Evolutionary conservation across 768 basidiomycete genomes (phyloP).

Genomic region (Suillus subaureus): DNA sequence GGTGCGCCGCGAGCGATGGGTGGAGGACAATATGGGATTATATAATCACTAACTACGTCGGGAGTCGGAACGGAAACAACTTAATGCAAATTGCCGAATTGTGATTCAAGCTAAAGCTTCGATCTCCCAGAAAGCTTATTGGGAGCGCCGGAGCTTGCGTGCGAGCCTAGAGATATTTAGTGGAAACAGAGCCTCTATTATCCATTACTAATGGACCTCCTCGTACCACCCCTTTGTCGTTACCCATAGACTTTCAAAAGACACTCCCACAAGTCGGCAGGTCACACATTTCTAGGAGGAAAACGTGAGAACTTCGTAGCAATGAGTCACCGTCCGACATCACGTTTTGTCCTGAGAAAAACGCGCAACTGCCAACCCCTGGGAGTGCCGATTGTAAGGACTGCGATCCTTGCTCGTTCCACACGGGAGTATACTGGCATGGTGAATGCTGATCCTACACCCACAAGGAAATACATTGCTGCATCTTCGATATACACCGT

Average conservation of each 20-base stretch:
- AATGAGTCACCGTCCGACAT: background rate
- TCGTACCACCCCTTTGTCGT: background rate
- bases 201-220: background rate
- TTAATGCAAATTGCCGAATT: background rate
- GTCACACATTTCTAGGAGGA: background rate
- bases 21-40: background rate
- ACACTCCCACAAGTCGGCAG: background rate
- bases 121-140: background rate
- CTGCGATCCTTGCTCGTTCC: background rate
- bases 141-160: background rate
- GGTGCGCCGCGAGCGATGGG: slow-evolving; percentile 21
- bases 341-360: background rate
- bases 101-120: background rate
- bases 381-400: background rate
- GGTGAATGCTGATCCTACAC: background rate
- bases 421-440: background rate
- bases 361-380: background rate
- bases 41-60: slow-evolving; percentile 9
- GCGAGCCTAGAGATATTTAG: background rate
- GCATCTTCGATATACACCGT: background rate
- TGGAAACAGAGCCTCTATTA: background rate
- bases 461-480: background rate
- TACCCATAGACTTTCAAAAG: background rate
- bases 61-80: too few relatives aligned
- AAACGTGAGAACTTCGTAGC: background rate